Evolutionary conservation across 1,284 basidiomycete species (phyloP).

Genomic region (Fomitopsis palustris): DNA sequence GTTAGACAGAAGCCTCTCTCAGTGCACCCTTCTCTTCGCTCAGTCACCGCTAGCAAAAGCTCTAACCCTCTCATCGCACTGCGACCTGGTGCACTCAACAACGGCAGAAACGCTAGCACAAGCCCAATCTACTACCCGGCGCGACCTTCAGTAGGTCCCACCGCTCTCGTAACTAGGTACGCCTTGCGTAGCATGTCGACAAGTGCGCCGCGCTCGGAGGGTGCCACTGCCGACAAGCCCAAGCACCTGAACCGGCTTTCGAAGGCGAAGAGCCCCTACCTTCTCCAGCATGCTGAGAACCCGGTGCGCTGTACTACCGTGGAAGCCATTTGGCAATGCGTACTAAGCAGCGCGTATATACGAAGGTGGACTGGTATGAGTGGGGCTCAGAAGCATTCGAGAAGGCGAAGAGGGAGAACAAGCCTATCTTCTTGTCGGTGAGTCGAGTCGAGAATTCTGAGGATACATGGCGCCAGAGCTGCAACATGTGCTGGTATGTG

Average conservation of each 20-base stretch:
- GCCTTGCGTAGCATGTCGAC: background rate
- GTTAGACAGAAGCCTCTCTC: too few relatives aligned
- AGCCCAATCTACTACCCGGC: too few relatives aligned
- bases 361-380: conserved; percentile 39
- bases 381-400: conserved; percentile 38
- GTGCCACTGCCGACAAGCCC: background rate
- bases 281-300: conserved; percentile 41
- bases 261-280: conserved; percentile 39
- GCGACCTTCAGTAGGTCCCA: too few relatives aligned
- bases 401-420: conserved; percentile 33
- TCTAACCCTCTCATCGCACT: background rate
- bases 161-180: background rate
- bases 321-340: too few relatives aligned
- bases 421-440: conserved; percentile 40
- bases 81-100: too few relatives aligned
- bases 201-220: background rate
- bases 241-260: conserved; percentile 30
- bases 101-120: too few relatives aligned
- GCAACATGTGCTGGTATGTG: too few relatives aligned
- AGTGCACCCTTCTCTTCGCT: background rate
- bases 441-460: conserved; percentile 1
- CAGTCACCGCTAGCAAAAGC: background rate
- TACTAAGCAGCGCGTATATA: too few relatives aligned
- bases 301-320: conserved; percentile 27
- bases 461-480: background rate